These are phyloP conservation scores for Psilocybe cubensis DNA, from an alignment of 768 basidiomycete species.

Conservation along the genomic window DNA sequence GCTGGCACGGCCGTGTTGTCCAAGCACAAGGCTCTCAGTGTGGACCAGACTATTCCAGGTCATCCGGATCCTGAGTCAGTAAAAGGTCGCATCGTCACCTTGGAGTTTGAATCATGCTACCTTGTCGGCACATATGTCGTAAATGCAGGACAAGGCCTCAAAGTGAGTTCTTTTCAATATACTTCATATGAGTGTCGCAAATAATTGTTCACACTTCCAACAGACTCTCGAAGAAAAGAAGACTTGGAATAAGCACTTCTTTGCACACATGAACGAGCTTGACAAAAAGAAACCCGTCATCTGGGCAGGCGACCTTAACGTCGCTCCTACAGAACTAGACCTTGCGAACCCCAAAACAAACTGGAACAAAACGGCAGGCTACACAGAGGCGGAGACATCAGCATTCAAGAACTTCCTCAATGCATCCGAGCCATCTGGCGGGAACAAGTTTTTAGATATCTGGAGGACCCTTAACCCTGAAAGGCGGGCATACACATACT, in stretches of 20 bases:
- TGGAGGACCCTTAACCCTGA: conserved; percentile 77
- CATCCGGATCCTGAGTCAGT: conserved; percentile 66
- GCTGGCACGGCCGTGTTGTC: conserved; percentile 85
- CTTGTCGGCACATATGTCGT: conserved; percentile 83
- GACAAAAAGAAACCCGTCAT: conserved; percentile 84
- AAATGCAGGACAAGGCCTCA: conserved; percentile 78
- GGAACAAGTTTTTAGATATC: conserved; percentile 68
- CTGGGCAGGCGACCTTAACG: conserved; percentile 89
- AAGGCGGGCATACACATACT: conserved; percentile 82
- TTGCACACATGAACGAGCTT: conserved; percentile 68
- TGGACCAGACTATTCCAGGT: conserved; percentile 70
- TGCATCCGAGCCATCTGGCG: conserved; percentile 42
- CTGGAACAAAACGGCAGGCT: conserved; percentile 89
- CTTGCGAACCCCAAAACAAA: conserved; percentile 70
- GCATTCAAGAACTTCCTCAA: conserved; percentile 72
- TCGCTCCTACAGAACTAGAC: conserved; percentile 78
- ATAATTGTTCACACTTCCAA: not conserved
- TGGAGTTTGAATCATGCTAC: conserved; percentile 77
- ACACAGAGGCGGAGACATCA: conserved; percentile 81
- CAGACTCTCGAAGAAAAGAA: conserved; percentile 81
- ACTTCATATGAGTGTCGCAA: not conserved
- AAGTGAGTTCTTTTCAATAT: conserved; percentile 44
- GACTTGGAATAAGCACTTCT: conserved; percentile 80
- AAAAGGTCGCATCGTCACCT: conserved; percentile 78
- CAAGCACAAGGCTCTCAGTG: conserved; percentile 70